These are phyloP conservation scores for Candida ipomoeae DNA, from an alignment of 805 yeast species.

Conservation along the genomic window DNA sequence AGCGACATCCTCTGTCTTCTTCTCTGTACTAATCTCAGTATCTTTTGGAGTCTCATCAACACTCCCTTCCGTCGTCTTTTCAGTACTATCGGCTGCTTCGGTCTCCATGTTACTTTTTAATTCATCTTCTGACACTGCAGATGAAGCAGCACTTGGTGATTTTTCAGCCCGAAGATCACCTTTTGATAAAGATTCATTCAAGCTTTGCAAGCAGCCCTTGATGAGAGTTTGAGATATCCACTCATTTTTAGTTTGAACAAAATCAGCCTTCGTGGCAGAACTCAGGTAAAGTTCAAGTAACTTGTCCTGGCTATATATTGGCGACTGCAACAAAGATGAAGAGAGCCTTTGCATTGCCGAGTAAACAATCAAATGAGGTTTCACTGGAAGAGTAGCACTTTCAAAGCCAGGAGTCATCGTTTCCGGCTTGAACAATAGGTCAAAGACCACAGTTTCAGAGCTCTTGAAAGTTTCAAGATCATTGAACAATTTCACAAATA, in stretches of 20 bases:
- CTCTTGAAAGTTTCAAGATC: neutral
- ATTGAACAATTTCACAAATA: neutral
- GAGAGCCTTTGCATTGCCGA: constrained; percentile 11
- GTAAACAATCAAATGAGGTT: constrained; percentile 12
- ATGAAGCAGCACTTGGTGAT: neutral
- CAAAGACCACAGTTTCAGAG: neutral
- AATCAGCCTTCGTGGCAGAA: constrained; percentile 14
- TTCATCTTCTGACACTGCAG: neutral
- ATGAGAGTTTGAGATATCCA: constrained; percentile 22
- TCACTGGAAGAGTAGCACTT: constrained; percentile 10
- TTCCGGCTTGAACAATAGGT: neutral
- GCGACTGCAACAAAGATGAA: constrained; percentile 7
- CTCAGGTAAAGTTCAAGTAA: constrained; percentile 22
- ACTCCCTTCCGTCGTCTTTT: no score
- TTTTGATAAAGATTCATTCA: neutral
- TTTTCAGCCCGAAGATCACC: neutral
- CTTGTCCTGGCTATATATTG: constrained; percentile 8
- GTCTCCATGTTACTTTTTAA: neutral
- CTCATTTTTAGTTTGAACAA: constrained; percentile 26
- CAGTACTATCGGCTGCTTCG: neutral
- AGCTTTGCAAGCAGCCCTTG: neutral
- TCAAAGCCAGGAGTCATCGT: constrained; percentile 4
- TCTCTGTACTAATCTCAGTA: neutral
- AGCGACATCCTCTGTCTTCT: neutral
- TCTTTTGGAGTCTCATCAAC: no score